Base-by-base conservation (phyloP, 208 protist species). In the Novymonas esmeraldas region DNA sequence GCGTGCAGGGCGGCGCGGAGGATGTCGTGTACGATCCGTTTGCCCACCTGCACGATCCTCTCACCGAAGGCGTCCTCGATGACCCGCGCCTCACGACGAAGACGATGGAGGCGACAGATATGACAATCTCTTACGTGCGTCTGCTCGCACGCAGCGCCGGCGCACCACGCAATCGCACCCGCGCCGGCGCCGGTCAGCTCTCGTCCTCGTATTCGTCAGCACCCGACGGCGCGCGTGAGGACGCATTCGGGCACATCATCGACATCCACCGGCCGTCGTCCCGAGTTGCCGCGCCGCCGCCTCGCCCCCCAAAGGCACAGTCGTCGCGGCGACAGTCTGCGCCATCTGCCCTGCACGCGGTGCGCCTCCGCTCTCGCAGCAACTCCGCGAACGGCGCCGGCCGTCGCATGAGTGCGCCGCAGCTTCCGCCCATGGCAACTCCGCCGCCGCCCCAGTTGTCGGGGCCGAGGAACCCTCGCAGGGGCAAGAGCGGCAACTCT, bases 11-110 rank as follows among this genome's bases (percentile, higher is more conserved):
- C 6, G 20, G 7, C 7, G 44, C 52, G 11, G 52, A 22, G 1
- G 63, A 56, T 28, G 48, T 45, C 26, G 20, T 75, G 14, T 70
- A 42, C 38, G 78, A 79, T 31, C 78, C 77, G 2, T 77, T 82
- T 7, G 61, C 57, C 5, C 49, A 73, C 9, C n/a, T 81, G 56
- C 13, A 22, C 4, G 31, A 69, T 10, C 56, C 62, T 3, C n/a
- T 78, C 11, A 74, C 48, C 3, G 72, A 73, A 33, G 57, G 51
- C 13, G 62, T 72, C 24, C 52, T 90, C 20, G 70, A 81, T 41
- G 76, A 90, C 45, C 75, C 77, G 31, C 73, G 86, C 6, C 79
- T 89, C 56, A 51, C 63, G 33, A 79, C 75, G 20, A 84, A 82
- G 62, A 39, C 86, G 63, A 36, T 56, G 14, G 86, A 87, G 64